Evolutionary conservation across 2,329 filamentous ascomycete species (phyloP), one percentile per base, ranked within the genome.

Genomic region (Colletotrichum godetiae): DNA sequence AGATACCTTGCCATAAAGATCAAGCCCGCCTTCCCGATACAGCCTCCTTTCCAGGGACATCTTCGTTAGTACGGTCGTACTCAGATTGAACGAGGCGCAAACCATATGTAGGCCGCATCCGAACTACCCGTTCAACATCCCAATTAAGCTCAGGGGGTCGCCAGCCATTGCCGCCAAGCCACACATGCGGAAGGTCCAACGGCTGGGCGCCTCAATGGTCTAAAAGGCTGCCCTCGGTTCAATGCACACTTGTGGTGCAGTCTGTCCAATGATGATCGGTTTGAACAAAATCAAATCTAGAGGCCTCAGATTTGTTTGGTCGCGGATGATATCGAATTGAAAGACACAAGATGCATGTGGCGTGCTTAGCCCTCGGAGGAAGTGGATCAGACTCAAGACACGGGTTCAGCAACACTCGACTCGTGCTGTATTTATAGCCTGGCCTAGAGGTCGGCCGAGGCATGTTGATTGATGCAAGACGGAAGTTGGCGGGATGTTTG

Each of bases 341-440:
- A 6, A 57, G n/a, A 55, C 49, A 56, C n/a, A 56, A 24, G 61
- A 65, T 22, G 62, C 52, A 65, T 56, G 62, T 56, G 62, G 62
- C 49, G 15, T 64, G 49, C 52, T 55, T 56, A 33, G 62, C 61
- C 22, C 37, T 42, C 22, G 22, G 33, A 55, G 31, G 31, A 24
- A 42, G 61, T 56, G 61, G 49, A 56, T 42, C 29, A 42, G 12
- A 7, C 27, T 42, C 8, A 10, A 57, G 55, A 57, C 55, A 57
- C 29, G 29, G 55, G 49, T 24, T 35, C 33, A 11, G 24, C 24
- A 15, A 33, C 27, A 29, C 52, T 56, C n/a, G 19, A 42, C 5
- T 53, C 13, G 22, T 49, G 42, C n/a, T 49, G 22, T 64, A 64
- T 55, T 31, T 15, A 46, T 46, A 57, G 29, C 12, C n/a, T 19